A percentile compares a stretch with the other conserved stretches of the same genome.
phyloP scores from a whole-genome alignment of 2,329 filamentous ascomycete species.

The Calcarisporium arbuscula region DNA sequence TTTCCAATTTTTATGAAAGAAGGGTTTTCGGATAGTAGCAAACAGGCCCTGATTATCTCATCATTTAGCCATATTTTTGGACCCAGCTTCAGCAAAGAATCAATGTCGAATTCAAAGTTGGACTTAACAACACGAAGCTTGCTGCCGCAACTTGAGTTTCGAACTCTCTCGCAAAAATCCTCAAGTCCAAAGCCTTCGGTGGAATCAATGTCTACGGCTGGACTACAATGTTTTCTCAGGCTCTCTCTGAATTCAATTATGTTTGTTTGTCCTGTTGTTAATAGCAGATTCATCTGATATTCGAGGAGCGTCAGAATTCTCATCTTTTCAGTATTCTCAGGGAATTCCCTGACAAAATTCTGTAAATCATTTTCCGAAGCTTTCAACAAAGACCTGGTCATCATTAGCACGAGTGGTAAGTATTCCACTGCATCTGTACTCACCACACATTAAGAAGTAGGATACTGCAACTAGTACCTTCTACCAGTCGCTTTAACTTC shows the following conservation, averaged over 20 bases:
- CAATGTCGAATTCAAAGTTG: background rate
- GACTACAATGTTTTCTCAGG: conserved; percentile 1
- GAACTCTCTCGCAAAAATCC: conserved; percentile 2
- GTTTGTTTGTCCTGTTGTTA: conserved; percentile 4
- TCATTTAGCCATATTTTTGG: conserved; percentile 1
- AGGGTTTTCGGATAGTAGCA: conserved; percentile 9
- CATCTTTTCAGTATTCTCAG: conserved; percentile 3
- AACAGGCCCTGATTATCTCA: conserved; percentile 4
- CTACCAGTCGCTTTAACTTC: conserved; percentile 7
- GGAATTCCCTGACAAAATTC: conserved; percentile 3
- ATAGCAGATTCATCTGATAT: conserved; percentile 5
- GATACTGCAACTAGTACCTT: conserved; percentile 5
- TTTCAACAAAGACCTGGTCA: conserved; percentile 7
- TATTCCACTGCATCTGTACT: conserved; percentile 1
- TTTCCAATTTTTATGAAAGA: conserved; percentile 7
- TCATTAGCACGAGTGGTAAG: conserved; percentile 2
- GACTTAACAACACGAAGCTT: background rate
- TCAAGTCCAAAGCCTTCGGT: conserved; percentile 1
- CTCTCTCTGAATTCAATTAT: conserved; percentile 2
- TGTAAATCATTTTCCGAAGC: conserved; percentile 3
- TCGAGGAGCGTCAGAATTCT: conserved; percentile 5
- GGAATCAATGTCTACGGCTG: background rate
- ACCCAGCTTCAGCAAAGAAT: conserved; percentile 1
- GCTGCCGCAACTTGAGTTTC: background rate
- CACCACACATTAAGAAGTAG: conserved; percentile 7